These are phyloP conservation scores for Pichia gijzeniarum DNA, from an alignment of 805 yeast species.

Conservation along the genomic window DNA sequence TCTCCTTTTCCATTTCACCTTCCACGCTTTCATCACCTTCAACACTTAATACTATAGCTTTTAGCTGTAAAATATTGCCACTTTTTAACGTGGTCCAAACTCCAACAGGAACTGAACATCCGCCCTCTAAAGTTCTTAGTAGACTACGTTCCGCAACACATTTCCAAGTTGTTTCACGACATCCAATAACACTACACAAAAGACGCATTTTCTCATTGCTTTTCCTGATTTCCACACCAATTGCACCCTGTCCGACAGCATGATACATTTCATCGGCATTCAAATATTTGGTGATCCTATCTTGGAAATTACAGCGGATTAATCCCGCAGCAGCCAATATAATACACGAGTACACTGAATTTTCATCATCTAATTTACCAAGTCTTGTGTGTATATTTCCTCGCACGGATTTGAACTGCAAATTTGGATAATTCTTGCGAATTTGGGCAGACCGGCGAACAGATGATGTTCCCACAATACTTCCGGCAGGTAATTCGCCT, in stretches of 20 bases:
- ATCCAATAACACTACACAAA: slow-evolving; percentile 59
- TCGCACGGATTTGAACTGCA: slow-evolving; percentile 76
- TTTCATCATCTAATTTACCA: slow-evolving; percentile 67
- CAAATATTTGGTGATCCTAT: slow-evolving; percentile 68
- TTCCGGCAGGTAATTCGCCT: slow-evolving; percentile 73
- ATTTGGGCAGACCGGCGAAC: slow-evolving; percentile 91
- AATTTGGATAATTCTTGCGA: slow-evolving; percentile 66
- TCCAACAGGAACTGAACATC: slow-evolving; percentile 97
- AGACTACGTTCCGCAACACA: slow-evolving; percentile 86
- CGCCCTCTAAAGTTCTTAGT: slow-evolving; percentile 89
- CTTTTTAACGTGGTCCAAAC: slow-evolving; percentile 53
- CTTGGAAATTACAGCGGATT: slow-evolving; percentile 60
- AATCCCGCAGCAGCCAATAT: slow-evolving; percentile 93
- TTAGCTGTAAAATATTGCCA: slow-evolving; percentile 39
- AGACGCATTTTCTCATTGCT: slow-evolving; percentile 53
- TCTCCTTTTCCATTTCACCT: slow-evolving; percentile 36
- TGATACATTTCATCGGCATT: slow-evolving; percentile 79
- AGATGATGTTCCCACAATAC: slow-evolving; percentile 91
- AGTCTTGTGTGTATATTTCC: slow-evolving; percentile 82
- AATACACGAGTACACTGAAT: slow-evolving; percentile 54
- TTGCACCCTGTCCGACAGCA: slow-evolving; percentile 99
- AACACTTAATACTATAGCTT: slow-evolving; percentile 74
- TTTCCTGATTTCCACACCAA: slow-evolving; percentile 83
- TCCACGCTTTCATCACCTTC: slow-evolving; percentile 74
- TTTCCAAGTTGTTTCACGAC: slow-evolving; percentile 58